These are phyloP conservation scores for Phoma sp. DNA, from an alignment of 2,329 filamentous ascomycete genomes.

Conservation along the genomic window DNA sequence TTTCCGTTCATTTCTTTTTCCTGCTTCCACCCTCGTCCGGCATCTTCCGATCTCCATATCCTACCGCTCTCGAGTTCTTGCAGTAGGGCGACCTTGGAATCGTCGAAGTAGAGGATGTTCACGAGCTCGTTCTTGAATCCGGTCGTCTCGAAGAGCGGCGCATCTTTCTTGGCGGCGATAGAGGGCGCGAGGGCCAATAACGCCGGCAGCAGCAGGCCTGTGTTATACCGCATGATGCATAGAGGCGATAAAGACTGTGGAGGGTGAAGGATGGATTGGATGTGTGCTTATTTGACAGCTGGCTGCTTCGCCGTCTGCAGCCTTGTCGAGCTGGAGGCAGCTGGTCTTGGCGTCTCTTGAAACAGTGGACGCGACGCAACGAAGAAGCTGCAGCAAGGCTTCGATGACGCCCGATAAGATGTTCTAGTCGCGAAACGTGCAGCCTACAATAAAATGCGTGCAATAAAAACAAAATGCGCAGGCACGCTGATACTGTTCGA, in stretches of 20 bases:
- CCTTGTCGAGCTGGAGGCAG: constrained; percentile 40
- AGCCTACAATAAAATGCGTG: not conserved
- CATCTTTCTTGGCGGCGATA: constrained; percentile 58
- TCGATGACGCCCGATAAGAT: constrained; percentile 38
- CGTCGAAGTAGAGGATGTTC: constrained; percentile 88
- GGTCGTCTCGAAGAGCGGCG: constrained; percentile 70
- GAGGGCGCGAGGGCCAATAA: constrained; percentile 56
- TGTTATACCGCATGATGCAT: constrained; percentile 51
- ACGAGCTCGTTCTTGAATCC: constrained; percentile 71
- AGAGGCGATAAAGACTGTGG: constrained; percentile 29
- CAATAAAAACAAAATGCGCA: not conserved
- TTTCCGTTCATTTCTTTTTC: constrained; percentile 68
- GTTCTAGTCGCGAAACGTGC: not conserved
- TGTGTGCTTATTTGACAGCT: constrained; percentile 43
- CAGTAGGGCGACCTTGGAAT: constrained; percentile 81
- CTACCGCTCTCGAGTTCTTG: constrained; percentile 70
- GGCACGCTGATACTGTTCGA: not conserved
- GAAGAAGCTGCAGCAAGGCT: constrained; percentile 19
- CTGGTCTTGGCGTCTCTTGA: constrained; percentile 42
- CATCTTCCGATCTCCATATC: constrained; percentile 81
- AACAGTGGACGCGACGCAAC: constrained; percentile 39
- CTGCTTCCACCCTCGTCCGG: constrained; percentile 76
- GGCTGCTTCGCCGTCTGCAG: constrained; percentile 43
- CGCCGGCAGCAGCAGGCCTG: constrained; percentile 56
- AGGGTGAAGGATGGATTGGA: constrained; percentile 24